These are phyloP conservation scores for Rhypophila decipiens DNA, from an alignment of 495 filamentous ascomycete genomes.

Conservation along the genomic window DNA sequence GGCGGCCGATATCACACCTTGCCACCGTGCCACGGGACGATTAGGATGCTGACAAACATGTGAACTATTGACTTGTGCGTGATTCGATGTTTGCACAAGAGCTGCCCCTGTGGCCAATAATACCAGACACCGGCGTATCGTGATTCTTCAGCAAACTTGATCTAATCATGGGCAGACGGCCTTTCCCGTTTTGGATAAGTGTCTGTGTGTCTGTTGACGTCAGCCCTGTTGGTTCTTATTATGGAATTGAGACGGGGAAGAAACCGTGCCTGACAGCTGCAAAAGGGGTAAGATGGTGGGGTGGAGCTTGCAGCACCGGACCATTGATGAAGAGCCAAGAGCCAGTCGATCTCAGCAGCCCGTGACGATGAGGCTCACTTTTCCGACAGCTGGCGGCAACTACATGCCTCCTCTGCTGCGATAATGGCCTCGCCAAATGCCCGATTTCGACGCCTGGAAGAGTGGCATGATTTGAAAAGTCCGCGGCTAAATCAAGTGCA, in stretches of 20 bases:
- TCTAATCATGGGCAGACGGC: too few relatives aligned
- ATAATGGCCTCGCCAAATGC: not conserved
- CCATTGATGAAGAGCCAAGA: not conserved
- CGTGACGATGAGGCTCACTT: slow-evolving; percentile 17
- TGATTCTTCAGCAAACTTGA: too few relatives aligned
- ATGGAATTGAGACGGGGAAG: not conserved
- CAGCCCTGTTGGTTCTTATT: not conserved
- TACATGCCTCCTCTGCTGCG: slow-evolving; percentile 10
- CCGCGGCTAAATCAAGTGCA: slow-evolving; percentile 24
- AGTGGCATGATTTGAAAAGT: slow-evolving; percentile 12
- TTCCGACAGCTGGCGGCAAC: slow-evolving; percentile 20
- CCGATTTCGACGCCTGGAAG: not conserved
- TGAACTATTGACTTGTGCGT: too few relatives aligned
- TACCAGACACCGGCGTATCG: too few relatives aligned
- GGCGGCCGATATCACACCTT: too few relatives aligned
- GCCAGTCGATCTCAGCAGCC: not conserved
- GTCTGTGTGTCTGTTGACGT: slow-evolving; percentile 4
- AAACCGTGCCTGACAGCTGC: slow-evolving; percentile 10
- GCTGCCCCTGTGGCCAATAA: too few relatives aligned
- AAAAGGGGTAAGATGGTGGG: not conserved
- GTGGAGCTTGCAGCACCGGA: not conserved
- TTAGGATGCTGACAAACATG: too few relatives aligned
- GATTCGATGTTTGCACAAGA: too few relatives aligned
- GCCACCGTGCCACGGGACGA: too few relatives aligned
- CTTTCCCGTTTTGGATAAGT: slow-evolving; percentile 1